phyloP scores from a whole-genome alignment of 2,329 filamentous ascomycete genomes.

The Gyromitra esculenta region DNA sequence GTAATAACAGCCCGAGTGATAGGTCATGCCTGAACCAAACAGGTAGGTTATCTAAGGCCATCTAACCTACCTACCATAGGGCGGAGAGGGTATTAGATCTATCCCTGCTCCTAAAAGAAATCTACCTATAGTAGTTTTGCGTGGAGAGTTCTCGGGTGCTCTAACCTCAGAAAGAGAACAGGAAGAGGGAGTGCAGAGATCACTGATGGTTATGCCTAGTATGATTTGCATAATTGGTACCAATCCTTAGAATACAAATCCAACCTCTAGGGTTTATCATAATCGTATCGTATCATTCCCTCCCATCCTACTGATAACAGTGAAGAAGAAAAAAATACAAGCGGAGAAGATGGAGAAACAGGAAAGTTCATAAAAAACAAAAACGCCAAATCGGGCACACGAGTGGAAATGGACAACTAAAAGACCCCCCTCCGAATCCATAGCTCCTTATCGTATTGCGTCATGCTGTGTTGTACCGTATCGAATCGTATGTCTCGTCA shows the following conservation, averaged over 20 bases:
- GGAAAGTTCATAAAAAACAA: conserved; percentile 19
- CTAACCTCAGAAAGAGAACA: background rate
- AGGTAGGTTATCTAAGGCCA: background rate
- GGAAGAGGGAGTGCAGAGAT: background rate
- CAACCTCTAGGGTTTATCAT: background rate
- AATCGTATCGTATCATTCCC: conserved; percentile 12
- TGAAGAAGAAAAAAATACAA: conserved; percentile 18
- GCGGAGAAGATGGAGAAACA: conserved; percentile 2
- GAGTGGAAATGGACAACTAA: conserved; percentile 19
- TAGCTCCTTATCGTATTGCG: background rate
- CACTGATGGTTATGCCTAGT: conserved; percentile 16
- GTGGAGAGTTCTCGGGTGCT: background rate
- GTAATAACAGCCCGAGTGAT: conserved; percentile 32
- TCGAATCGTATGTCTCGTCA: background rate
- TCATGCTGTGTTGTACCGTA: background rate
- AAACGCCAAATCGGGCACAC: conserved; percentile 25
- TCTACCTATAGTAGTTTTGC: background rate
- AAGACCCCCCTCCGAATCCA: conserved; percentile 10
- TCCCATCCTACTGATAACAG: background rate
- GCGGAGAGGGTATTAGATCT: background rate
- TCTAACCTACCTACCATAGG: background rate
- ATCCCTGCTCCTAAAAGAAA: background rate
- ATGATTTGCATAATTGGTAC: conserved; percentile 6
- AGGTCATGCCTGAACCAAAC: conserved; percentile 5
- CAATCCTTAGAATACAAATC: conserved; percentile 5